Base-by-base conservation (phyloP, 257 asterid species). In the Ballota nigra region DNA sequence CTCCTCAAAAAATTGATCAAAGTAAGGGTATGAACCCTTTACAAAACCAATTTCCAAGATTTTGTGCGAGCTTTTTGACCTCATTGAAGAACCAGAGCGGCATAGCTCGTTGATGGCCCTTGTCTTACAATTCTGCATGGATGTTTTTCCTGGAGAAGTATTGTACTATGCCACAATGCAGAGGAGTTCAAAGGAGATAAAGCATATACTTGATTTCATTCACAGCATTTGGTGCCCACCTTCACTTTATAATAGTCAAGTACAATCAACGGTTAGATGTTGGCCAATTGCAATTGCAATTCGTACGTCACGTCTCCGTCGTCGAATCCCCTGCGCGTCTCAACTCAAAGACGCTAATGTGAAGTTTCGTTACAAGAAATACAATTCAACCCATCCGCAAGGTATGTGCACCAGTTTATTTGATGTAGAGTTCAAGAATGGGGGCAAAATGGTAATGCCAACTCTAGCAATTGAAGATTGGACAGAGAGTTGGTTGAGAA, bases 141-240 rank as follows among this genome's bases (percentile, higher is more conserved):
- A 20, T 51, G 38, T 70, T 6, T 45, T 43, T 16, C 83, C 80
- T 1, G 77, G 77, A 19, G 61, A 22, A 34, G 70, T 29, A 1
- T 2, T 7, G 11, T n/a, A 64, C 12, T 12, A 12, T 0, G 12
- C 43, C 10, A 36, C 43, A 12, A 36, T 12, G 10, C 8, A 11
- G 1, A 36, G 43, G 13, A 23, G 41, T 12, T 24, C 63, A 13
- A 0, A 13, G 33, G 29, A 28, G n/a, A 7, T 34, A n/a, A 72
- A 76, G 33, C 79, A 76, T 69, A 26, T 76, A 29, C 79, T 80
- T 3, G 74, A 75, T 31, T 56, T 80, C 71, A 29, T 80, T 36
- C 74, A 80, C 65, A 8, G 26, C 4, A 36, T 22, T 6, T 80
- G 84, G 79, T 47, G 13, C 1, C 7, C 4, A 9, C n/a, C 0